Conservation (phyloP, 2,329 filamentous ascomycete genomes). For the Diaporthe sp. region DNA sequence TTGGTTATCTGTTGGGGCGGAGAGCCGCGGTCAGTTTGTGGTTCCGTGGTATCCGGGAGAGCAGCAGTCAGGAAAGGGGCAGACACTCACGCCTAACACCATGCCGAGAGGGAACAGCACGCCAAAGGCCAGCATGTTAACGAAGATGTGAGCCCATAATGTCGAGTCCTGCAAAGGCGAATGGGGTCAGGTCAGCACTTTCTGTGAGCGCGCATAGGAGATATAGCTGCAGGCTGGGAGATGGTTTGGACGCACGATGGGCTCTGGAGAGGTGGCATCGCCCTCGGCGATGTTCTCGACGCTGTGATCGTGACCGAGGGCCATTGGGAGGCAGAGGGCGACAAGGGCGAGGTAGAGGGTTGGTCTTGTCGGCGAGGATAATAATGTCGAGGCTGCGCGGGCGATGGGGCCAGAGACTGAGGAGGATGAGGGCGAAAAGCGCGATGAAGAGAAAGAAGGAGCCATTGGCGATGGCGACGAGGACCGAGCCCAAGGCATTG, state of each 20-base stretch:
- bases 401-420: background rate
- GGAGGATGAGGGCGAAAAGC: background rate
- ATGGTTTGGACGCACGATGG: constrained; percentile 70
- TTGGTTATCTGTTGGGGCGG: constrained; percentile 76
- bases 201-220: too few relatives aligned
- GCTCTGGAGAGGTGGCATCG: constrained; percentile 76
- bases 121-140: constrained; percentile 90
- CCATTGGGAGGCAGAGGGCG: constrained; percentile 39
- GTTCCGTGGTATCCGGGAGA: background rate
- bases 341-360: constrained; percentile 31
- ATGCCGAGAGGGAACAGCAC: constrained; percentile 94
- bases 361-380: constrained; percentile 20
- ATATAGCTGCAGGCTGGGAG: background rate
- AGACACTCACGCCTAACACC: constrained; percentile 86
- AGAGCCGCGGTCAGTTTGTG: background rate
- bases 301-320: constrained; percentile 62
- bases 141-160: constrained; percentile 93
- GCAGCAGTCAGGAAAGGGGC: background rate
- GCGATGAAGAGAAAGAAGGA: background rate
- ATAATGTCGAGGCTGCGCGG: constrained; percentile 18
- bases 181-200: constrained; percentile 7
- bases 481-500: constrained; percentile 22
- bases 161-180: constrained; percentile 73
- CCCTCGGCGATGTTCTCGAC: constrained; percentile 75
- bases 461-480: constrained; percentile 12